phyloP scores from a whole-genome alignment of 106 monocot species.

The Allium cepa region DNA sequence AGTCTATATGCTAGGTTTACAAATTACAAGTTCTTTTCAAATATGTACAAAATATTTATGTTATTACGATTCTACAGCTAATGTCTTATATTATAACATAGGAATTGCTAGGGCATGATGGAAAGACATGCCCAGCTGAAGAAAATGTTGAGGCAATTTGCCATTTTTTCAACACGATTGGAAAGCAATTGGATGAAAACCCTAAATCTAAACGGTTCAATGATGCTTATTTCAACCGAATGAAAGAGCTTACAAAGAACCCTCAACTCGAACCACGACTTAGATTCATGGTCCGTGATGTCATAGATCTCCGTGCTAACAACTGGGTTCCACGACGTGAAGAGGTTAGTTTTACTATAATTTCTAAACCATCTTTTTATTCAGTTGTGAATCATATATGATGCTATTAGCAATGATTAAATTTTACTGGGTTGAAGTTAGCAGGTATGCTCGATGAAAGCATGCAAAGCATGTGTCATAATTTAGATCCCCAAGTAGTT shows the following conservation, averaged over 20 bases:
- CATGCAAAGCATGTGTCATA: too few species aligned
- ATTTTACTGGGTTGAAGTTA: too few species aligned
- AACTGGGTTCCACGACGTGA: conserved; percentile 73
- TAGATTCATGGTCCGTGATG: conserved; percentile 68
- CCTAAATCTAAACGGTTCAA: conserved; percentile 48
- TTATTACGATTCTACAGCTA: background rate
- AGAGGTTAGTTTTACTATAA: conserved; percentile 27
- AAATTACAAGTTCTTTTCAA: too few species aligned
- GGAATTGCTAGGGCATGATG: conserved; percentile 52
- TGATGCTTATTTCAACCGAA: conserved; percentile 58
- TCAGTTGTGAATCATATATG: too few species aligned
- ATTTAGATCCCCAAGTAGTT: too few species aligned
- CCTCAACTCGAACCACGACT: conserved; percentile 42
- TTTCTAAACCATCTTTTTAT: too few species aligned
- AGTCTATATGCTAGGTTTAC: too few species aligned
- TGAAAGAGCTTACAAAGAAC: conserved; percentile 38
- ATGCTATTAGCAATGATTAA: too few species aligned
- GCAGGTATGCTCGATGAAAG: too few species aligned
- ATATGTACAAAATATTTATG: too few species aligned
- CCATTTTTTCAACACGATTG: conserved; percentile 70
- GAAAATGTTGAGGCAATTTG: conserved; percentile 81
- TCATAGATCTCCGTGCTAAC: conserved; percentile 63
- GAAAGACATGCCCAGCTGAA: conserved; percentile 63
- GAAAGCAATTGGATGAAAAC: conserved; percentile 64
- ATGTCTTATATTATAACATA: conserved; percentile 6